A percentile compares a stretch with the other conserved stretches of the same genome.
These are phyloP conservation scores for Andalucia godoyi DNA, from an alignment of 78 protist genomes.

Conservation along the genomic window DNA sequence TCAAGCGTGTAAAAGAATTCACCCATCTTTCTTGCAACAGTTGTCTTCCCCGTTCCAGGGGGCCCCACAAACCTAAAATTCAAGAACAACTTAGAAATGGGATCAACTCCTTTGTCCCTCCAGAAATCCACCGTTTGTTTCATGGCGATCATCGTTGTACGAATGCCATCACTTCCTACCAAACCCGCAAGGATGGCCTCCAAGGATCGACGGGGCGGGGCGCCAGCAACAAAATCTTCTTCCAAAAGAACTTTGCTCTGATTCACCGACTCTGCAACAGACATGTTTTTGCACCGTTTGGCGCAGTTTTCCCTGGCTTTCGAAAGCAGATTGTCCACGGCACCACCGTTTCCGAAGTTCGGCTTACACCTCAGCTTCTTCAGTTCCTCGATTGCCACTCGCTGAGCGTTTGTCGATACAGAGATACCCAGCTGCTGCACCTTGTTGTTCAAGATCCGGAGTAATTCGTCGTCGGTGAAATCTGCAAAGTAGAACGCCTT, in stretches of 20 bases:
- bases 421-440: background rate
- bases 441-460: background rate
- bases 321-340: no score
- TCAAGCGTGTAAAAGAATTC: background rate
- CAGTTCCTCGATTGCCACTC: background rate
- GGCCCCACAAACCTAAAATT: conserved; percentile 4
- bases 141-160: no score
- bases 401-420: background rate
- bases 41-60: conserved; percentile 42
- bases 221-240: no score
- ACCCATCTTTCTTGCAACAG: conserved; percentile 17
- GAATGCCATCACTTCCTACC: no score
- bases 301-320: no score
- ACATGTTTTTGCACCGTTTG: no score
- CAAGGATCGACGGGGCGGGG: no score
- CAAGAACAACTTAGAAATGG: background rate
- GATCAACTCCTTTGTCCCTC: no score
- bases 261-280: no score
- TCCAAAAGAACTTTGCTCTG: no score
- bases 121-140: no score
- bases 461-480: background rate
- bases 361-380: background rate
- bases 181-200: no score
- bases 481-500: conserved; percentile 2
- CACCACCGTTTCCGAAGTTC: conserved; percentile 40